Evolutionary conservation across 2,329 filamentous ascomycete genomes (phyloP), one percentile per base, ranked within the genome.

Genomic region (Sphaerulina vaccinii): DNA sequence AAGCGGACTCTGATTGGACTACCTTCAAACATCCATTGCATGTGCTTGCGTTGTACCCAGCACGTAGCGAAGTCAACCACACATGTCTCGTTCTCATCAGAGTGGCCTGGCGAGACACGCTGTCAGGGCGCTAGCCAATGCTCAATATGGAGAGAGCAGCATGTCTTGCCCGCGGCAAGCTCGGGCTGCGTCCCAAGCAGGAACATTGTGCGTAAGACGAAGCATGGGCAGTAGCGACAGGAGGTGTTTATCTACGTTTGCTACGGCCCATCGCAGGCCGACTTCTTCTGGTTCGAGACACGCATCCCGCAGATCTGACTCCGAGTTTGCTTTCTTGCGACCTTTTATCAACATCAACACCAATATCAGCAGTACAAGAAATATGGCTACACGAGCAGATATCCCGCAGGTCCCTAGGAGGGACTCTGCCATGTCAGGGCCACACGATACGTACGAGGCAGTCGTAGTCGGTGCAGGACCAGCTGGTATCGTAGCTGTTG

Each of bases 381-480:
- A 16, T 8, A 54, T 54, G 52, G 46, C 52, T 23, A 35, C 45
- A 27, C 45, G 29, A 42, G 37, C 33, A 16, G 41, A 42, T 18
- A 18, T 19, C 16, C 15, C 41, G 18, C 53, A 52, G 13, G 21
- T 38, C 9, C n/a, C 11, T 13, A 40, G 57, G 10, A 56, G 36
- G 48, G 57, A 54, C 32, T 52, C 55, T 21, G 57, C 53, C 10
- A 42, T 54, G 41, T 53, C 57, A 29, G 40, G 23, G 6, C 21
- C 51, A 10, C 23, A 52, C 16, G 50, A 43, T 5, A 41, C 45
- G 13, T 81, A 75, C 60, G 75, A 73, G 43, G 80, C 80, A 2
- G 75, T 83, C 1, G 80, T 84, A 2, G 77, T 83, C 16, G 81
- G 81, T 44, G 79, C 75, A 49, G 81, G 81, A 13, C 77, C 80